phyloP scores from a whole-genome alignment of 768 basidiomycete species.

The Amanita polypyramis region DNA sequence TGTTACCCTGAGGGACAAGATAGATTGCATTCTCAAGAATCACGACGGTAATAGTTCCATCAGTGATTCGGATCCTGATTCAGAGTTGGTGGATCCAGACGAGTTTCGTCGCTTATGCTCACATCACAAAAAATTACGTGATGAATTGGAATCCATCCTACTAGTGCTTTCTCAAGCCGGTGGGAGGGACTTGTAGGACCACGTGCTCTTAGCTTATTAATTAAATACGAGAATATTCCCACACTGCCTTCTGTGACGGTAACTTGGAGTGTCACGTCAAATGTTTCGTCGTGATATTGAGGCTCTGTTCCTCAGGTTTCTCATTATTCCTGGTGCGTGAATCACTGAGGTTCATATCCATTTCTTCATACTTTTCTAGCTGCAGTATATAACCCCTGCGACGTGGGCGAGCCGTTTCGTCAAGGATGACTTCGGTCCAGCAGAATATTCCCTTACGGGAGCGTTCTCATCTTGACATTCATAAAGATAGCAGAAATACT shows the following conservation, averaged over 20 bases:
- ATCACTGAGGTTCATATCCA: not conserved
- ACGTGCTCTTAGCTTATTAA: not conserved
- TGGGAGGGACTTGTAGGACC: not conserved
- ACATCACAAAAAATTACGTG: slow-evolving; percentile 35
- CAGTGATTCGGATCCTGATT: slow-evolving; percentile 44
- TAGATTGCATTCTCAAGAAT: slow-evolving; percentile 29
- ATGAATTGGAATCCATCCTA: slow-evolving; percentile 44
- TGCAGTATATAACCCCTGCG: not conserved
- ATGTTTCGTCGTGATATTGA: not conserved
- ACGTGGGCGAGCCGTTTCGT: not conserved
- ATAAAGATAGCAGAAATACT: slow-evolving; percentile 12
- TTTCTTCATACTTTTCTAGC: not conserved
- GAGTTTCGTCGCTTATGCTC: slow-evolving; percentile 34
- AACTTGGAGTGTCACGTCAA: slow-evolving; percentile 9
- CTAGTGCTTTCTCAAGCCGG: not conserved
- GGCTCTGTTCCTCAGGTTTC: not conserved
- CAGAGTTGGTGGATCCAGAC: slow-evolving; percentile 38
- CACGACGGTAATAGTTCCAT: slow-evolving; percentile 24
- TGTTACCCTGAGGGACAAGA: slow-evolving; percentile 36
- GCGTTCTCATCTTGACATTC: slow-evolving; percentile 25
- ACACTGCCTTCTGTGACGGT: not conserved
- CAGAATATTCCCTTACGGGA: slow-evolving; percentile 11
- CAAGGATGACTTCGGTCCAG: slow-evolving; percentile 2
- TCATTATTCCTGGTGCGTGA: not conserved
- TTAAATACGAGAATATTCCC: not conserved